Evolutionary conservation across 2,329 filamentous ascomycete species (phyloP), one percentile per base, ranked within the genome.

Genomic region (Lasiodiplodia gonubiensis): DNA sequence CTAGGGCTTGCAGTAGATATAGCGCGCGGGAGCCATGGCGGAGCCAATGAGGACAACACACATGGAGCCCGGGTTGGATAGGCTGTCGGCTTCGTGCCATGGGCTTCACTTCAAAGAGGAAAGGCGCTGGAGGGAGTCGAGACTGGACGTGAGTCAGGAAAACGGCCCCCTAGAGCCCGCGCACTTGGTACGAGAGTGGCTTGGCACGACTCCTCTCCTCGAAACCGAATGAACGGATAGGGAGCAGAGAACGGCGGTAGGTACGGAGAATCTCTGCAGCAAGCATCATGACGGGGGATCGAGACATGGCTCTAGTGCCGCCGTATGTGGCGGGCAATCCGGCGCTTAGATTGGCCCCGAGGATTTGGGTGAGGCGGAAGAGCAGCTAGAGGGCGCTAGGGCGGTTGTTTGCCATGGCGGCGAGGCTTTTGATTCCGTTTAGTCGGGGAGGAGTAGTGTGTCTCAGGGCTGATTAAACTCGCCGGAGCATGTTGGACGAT

Each of bases 281-380:
- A 61, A 25, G 21, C 25, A 61, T 61, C 57, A 46, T 61, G 57
- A 49, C 57, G 39, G 21, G 57, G 4, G 48, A 61, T 48, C 39
- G 42, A 61, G 48, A 39, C 55, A 60, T 30, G 16, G 8, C 55
- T 60, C 55, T 27, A 8, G 25, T 10, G 16, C 30, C 4, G 39
- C 57, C 57, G 18, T 21, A 27, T 46, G 39, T 21, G 23, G 39
- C n/a, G n/a, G 23, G 35, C 18, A 2, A 14, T 27, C 54, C 23
- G 54, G 54, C 35, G 54, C 21, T 42, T 59, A 23, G 37, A 59
- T 46, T 57, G 54, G 54, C 23, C 23, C 35, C 42, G 21, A 46
- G 42, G 42, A 7, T 59, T 46, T 59, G 35, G 54, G 54, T 46
- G 54, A 46, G 16, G 54, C 23, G 37, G 54, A n/a, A 42, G 21